Percentiles rank a stretch among this genome's conserved stretches.
Evolutionary conservation across 2,329 filamentous ascomycete species (phyloP).

Genomic region (Pseudogymnoascus destructans): DNA sequence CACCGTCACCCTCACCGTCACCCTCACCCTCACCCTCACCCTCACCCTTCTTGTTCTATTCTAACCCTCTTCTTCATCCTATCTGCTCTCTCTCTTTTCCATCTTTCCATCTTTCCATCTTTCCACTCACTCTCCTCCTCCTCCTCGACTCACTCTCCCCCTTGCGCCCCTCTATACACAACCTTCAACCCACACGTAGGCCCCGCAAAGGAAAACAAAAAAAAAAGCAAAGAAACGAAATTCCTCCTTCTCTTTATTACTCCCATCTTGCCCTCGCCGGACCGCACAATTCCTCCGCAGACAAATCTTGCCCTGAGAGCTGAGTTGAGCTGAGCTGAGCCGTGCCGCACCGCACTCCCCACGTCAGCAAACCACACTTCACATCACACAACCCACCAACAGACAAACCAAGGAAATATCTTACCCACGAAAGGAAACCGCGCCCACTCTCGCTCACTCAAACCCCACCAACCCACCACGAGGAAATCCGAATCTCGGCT

Average conservation of each 20-base stretch:
- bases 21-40: too few relatives aligned
- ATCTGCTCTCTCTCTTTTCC: background rate
- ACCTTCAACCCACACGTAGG: background rate
- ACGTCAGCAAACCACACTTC: background rate
- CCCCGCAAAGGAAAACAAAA: background rate
- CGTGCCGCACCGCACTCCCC: background rate
- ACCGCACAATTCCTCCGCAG: background rate
- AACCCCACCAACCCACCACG: background rate
- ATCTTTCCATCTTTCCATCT: background rate
- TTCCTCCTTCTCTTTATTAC: background rate
- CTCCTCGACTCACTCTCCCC: background rate
- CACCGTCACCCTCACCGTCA: too few relatives aligned
- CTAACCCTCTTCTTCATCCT: background rate
- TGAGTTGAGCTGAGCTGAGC: background rate
- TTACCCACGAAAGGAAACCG: background rate
- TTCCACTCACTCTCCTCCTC: background rate
- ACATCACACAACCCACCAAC: background rate
- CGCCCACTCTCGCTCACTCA: background rate
- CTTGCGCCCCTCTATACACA: background rate
- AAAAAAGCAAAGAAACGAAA: background rate
- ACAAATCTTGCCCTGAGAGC: background rate
- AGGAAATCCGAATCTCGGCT: background rate
- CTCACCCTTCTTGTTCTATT: background rate
- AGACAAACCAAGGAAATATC: background rate
- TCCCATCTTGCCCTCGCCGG: background rate